Evolutionary conservation across 2,329 filamentous ascomycete species (phyloP).

Genomic region (Phaeosphaeriaceae sp.): DNA sequence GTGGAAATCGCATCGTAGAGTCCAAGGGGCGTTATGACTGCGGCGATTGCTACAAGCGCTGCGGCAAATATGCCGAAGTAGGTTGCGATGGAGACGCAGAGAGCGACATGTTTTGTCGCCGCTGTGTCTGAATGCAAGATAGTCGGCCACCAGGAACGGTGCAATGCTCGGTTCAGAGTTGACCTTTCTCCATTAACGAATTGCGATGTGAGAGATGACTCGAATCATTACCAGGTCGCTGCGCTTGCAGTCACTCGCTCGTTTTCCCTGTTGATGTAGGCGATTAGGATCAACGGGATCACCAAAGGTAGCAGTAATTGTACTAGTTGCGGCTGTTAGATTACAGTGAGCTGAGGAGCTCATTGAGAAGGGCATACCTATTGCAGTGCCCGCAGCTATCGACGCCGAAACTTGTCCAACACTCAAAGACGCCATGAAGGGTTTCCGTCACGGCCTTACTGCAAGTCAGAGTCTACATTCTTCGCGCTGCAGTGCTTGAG

Average conservation of each 20-base stretch:
- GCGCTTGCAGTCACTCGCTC: not conserved
- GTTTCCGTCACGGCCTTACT: not conserved
- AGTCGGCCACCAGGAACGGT: slow-evolving; percentile 50
- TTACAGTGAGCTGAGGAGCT: not conserved
- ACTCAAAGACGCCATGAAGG: not conserved
- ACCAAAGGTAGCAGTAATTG: not conserved
- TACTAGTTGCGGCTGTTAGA: not conserved
- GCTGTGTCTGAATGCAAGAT: slow-evolving; percentile 52
- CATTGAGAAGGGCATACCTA: not conserved
- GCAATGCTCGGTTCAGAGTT: slow-evolving; percentile 25
- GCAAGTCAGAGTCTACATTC: not conserved
- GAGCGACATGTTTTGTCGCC: slow-evolving; percentile 36
- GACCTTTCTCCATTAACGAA: not conserved
- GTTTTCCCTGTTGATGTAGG: not conserved
- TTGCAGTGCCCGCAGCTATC: not conserved
- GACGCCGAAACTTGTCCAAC: not conserved
- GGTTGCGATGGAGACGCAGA: slow-evolving; percentile 24
- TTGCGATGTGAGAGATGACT: not conserved
- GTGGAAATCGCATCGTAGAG: slow-evolving; percentile 51
- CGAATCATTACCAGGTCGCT: not conserved
- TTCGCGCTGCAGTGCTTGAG: not conserved
- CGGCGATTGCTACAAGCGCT: slow-evolving; percentile 49
- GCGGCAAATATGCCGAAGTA: slow-evolving; percentile 16
- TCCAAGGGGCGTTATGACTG: slow-evolving; percentile 58
- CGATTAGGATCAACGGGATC: not conserved